Evolutionary conservation across 2,329 filamentous ascomycete genomes (phyloP).

Genomic region (Fonsecaea monophora): DNA sequence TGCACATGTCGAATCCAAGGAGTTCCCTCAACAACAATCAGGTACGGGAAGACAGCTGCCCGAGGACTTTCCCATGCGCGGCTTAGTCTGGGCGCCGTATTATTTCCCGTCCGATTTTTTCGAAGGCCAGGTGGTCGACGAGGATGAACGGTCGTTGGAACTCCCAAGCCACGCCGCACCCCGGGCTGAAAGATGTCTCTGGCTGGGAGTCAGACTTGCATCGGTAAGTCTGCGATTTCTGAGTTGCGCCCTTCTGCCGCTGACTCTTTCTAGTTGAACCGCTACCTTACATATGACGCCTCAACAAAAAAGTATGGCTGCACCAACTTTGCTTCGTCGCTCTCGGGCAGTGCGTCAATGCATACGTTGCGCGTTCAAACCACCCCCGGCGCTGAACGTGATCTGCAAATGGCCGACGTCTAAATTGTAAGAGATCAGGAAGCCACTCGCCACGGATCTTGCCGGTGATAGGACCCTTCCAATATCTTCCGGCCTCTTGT

Average conservation of each 20-base stretch:
- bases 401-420: conserved; percentile 29
- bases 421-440: conserved; percentile 7
- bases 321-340: conserved; percentile 39
- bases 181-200: conserved; percentile 61
- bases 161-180: conserved; percentile 55
- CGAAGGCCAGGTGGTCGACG: conserved; percentile 55
- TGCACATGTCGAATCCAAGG: conserved; percentile 46
- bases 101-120: conserved; percentile 63
- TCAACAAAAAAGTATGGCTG: conserved; percentile 43
- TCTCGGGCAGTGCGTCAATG: conserved; percentile 13
- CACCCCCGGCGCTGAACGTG: conserved; percentile 10
- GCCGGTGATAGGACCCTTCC: background rate
- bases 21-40: conserved; percentile 53
- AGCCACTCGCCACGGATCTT: background rate
- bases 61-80: conserved; percentile 66
- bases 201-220: conserved; percentile 54
- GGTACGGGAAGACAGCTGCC: conserved; percentile 57
- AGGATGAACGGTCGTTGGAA: conserved; percentile 62
- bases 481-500: background rate
- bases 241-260: background rate
- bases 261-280: conserved; percentile 40
- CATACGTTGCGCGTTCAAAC: conserved; percentile 29
- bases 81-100: conserved; percentile 59
- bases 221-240: conserved; percentile 44
- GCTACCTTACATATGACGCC: conserved; percentile 50